A percentile compares a stretch with the other conserved stretches of the same genome.
phyloP scores from a whole-genome alignment of 768 basidiomycete species.

The Rhodotorula taiwanensis region DNA sequence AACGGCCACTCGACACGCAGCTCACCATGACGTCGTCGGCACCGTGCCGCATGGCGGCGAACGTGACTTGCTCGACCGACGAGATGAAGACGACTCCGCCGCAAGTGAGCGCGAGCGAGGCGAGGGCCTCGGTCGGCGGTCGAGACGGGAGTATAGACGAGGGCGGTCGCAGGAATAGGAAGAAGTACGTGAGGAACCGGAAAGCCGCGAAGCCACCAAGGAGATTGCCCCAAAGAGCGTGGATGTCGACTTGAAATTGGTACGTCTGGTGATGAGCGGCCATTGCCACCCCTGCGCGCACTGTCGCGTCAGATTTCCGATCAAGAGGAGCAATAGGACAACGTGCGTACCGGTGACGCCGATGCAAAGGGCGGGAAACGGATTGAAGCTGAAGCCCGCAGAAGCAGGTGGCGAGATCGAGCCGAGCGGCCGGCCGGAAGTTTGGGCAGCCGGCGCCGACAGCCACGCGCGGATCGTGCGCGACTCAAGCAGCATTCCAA shows the following conservation, averaged over 20 bases:
- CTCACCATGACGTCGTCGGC: slow-evolving; percentile 60
- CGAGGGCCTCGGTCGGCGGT: slow-evolving; percentile 86
- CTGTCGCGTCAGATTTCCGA: slow-evolving; percentile 89
- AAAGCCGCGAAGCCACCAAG: slow-evolving; percentile 70
- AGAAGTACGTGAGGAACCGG: slow-evolving; percentile 84
- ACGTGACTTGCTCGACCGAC: slow-evolving; percentile 65
- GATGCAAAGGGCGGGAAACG: slow-evolving; percentile 64
- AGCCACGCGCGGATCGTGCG: slow-evolving; percentile 66
- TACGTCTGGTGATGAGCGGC: slow-evolving; percentile 83
- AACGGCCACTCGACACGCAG: too few relatives aligned
- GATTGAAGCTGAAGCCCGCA: slow-evolving; percentile 62
- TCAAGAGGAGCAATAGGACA: slow-evolving; percentile 54
- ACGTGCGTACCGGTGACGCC: slow-evolving; percentile 85
- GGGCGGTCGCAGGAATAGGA: slow-evolving; percentile 67
- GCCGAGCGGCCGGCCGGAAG: slow-evolving; percentile 6
- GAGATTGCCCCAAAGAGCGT: slow-evolving; percentile 82
- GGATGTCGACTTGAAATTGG: slow-evolving; percentile 89
- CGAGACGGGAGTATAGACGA: slow-evolving; percentile 57
- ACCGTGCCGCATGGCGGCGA: slow-evolving; percentile 83
- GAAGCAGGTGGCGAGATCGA: slow-evolving; percentile 56
- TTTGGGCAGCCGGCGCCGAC: slow-evolving; percentile 53
- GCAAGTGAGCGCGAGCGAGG: slow-evolving; percentile 68
- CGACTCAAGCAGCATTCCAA: slow-evolving; percentile 85
- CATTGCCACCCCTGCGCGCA: slow-evolving; percentile 91
- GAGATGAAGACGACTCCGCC: slow-evolving; percentile 87